phyloP scores from a whole-genome alignment of 768 basidiomycete genomes.

The Psilocybe tampanensis region DNA sequence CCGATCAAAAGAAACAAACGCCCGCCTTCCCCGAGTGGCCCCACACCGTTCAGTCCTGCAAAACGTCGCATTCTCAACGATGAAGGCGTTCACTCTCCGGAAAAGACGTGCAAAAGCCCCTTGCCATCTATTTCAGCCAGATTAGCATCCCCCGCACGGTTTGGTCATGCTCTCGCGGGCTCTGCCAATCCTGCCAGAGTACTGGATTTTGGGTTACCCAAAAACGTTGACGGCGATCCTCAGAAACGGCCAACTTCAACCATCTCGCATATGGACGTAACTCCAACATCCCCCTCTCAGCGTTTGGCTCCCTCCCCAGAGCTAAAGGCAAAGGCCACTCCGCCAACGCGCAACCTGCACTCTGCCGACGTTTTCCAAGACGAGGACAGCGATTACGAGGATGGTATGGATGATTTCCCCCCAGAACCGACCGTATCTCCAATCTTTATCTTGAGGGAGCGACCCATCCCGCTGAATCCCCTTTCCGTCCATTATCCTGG shows the following conservation, averaged over 20 bases:
- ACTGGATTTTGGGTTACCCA: conserved; percentile 52
- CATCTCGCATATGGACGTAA: conserved; percentile 17
- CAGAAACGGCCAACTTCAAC: conserved; percentile 19
- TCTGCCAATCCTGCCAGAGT: conserved; percentile 47
- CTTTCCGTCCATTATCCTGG: conserved; percentile 71
- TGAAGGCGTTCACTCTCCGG: conserved; percentile 48
- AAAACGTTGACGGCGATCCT: conserved; percentile 26
- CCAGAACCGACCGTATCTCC: conserved; percentile 16
- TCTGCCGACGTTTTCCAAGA: background rate
- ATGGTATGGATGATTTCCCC: conserved; percentile 15
- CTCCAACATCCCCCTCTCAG: conserved; percentile 21
- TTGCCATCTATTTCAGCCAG: conserved; percentile 28
- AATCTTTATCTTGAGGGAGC: conserved; percentile 35
- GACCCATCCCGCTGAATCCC: conserved; percentile 46
- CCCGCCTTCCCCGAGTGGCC: conserved; percentile 57
- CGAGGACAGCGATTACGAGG: conserved; percentile 3
- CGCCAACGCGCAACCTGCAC: background rate
- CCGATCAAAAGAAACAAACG: conserved; percentile 53
- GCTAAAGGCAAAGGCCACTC: conserved; percentile 19
- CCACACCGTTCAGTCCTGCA: conserved; percentile 56
- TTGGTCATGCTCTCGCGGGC: conserved; percentile 44
- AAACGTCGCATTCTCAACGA: conserved; percentile 68
- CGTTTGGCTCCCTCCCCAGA: conserved; percentile 32
- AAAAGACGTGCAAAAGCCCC: conserved; percentile 39
- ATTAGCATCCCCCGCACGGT: conserved; percentile 40